Evolutionary conservation across 345 rosid species (phyloP).

Genomic region (Geranium brycei): DNA sequence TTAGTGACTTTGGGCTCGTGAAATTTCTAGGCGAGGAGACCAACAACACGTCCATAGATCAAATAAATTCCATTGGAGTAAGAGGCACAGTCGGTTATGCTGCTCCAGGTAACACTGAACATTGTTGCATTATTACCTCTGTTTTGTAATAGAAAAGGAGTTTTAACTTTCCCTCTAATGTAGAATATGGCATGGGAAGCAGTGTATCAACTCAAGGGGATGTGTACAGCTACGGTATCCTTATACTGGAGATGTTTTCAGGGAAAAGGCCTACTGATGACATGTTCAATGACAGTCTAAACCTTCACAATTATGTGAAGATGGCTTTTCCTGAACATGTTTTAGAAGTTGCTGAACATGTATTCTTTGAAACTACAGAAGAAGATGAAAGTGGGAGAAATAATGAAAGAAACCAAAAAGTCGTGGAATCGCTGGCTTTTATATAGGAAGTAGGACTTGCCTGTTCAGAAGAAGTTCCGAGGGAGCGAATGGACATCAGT

Average conservation of each 20-base stretch:
- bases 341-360: slow-evolving; percentile 5
- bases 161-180: not conserved
- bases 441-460: slow-evolving; percentile 11
- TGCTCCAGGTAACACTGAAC: slow-evolving; percentile 14
- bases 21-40: slow-evolving; percentile 9
- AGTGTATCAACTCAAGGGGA: slow-evolving; percentile 23
- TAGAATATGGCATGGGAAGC: slow-evolving; percentile 20
- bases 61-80: slow-evolving; percentile 10
- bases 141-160: not conserved
- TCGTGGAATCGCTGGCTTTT: slow-evolving; percentile 3
- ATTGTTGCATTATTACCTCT: not conserved
- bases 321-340: slow-evolving; percentile 14
- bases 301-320: slow-evolving; percentile 17
- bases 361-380: slow-evolving; percentile 10
- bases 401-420: not conserved
- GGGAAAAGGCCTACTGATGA: slow-evolving; percentile 21
- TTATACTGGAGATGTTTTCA: slow-evolving; percentile 23
- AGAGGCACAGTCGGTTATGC: slow-evolving; percentile 18
- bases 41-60: not conserved
- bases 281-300: slow-evolving; percentile 17
- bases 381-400: not conserved
- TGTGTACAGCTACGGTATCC: slow-evolving; percentile 26
- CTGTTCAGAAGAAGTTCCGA: slow-evolving; percentile 12
- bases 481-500: slow-evolving; percentile 10
- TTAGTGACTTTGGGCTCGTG: slow-evolving; percentile 27